Evolutionary conservation across 2,329 filamentous ascomycete genomes (phyloP).

Genomic region (Colletotrichum liriopes): DNA sequence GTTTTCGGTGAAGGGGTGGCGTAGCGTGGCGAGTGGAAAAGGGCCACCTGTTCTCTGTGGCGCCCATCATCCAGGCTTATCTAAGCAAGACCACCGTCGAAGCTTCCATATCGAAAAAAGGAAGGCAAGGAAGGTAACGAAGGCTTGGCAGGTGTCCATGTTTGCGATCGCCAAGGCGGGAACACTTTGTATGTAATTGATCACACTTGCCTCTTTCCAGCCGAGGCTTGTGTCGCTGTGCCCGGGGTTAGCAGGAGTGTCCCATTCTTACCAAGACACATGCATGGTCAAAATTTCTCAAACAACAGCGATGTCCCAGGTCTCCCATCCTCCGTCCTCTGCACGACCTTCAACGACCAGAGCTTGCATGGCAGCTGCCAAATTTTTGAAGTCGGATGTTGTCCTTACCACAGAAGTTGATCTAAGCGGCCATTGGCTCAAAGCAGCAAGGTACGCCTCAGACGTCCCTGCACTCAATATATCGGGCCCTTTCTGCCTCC

Average conservation of each 20-base stretch:
- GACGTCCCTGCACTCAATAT: not conserved
- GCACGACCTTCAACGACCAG: not conserved
- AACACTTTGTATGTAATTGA: conserved; percentile 1
- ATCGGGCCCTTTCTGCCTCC: not conserved
- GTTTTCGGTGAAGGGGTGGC: conserved; percentile 23
- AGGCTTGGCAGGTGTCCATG: conserved; percentile 11
- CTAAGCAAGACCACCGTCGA: not conserved
- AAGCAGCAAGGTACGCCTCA: not conserved
- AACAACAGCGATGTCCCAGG: not conserved
- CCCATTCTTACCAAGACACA: not conserved
- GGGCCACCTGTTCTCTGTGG: conserved; percentile 29
- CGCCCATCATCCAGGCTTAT: conserved; percentile 8
- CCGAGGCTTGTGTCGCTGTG: not conserved
- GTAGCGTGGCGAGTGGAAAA: conserved; percentile 23
- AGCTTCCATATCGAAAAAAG: conserved; percentile 5
- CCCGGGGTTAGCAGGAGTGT: not conserved
- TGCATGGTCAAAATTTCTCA: not conserved
- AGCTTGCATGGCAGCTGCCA: not conserved
- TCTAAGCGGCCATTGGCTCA: not conserved
- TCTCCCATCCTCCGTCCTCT: not conserved
- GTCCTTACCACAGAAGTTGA: not conserved
- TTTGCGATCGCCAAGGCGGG: conserved; percentile 32
- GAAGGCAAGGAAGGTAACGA: not conserved
- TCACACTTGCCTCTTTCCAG: conserved; percentile 13
- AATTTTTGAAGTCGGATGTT: not conserved